Base-by-base conservation (phyloP, 2,329 filamentous ascomycete genomes). In the Periconia sp. region DNA sequence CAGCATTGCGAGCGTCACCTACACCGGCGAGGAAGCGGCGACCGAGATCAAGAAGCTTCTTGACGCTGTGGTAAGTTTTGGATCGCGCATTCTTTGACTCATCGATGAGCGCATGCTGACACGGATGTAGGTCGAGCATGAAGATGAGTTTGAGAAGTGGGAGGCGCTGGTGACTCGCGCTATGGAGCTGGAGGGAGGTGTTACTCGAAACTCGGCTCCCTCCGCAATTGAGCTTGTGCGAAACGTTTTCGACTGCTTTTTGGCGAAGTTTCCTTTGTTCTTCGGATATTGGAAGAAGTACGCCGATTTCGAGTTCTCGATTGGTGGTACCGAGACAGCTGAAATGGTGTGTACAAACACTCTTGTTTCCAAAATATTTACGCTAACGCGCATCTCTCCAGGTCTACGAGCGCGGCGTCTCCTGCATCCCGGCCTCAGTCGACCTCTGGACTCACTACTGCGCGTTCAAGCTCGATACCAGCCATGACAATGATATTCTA, bases 241-340 rank as follows among this genome's bases (percentile, higher is more conserved):
- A 75, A 86, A 90, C 73, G 85, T 90, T 58, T 97, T 96, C 79
- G 92, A 99, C 73, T 86, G 89, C 45, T 95, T 99, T 70, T 87
- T 99, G 19, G 85, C 90, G 56, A 97, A 96, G 71, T 99, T 97
- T 61, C 94, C 94, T 2, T 83, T 97, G 11, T 85, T 97, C 40
- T 99, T 97, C 68, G 94, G 93, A 49, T 99, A 97, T 79, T 99
- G 94, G 94, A 97, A 97, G 80, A 97, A 97, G 74, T 99, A 97
- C 82, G 94, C 94, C 69, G 93, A 97, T 68, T 82, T 96, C 59
- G 94, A 99, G 71, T 99, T 99, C 77, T 92, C 92, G 47, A 96
- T 99, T 61, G 92, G 92, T 5, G 94, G 94, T 17, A 95, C 94
- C 6, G 94, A 99, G 79, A 93, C 93, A 42, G 94, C 94, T 50